Conservation (phyloP, 805 yeast genomes). For the Kazachstania africana region DNA sequence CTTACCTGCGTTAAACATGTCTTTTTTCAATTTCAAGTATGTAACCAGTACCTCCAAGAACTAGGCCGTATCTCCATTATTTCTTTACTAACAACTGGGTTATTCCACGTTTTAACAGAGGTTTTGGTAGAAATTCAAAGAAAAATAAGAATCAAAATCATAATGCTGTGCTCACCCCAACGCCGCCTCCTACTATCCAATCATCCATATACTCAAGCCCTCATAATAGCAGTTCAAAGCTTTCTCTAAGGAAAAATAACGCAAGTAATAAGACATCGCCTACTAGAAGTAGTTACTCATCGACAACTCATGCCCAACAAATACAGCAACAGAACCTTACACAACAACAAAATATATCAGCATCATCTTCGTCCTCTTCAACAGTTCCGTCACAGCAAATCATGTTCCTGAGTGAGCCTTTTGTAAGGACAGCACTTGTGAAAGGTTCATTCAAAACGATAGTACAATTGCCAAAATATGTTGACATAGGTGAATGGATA, state of each 20-base stretch:
- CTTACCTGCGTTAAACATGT: no score
- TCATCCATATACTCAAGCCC: constrained; percentile 27
- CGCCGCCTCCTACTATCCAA: constrained; percentile 12
- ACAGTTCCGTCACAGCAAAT: constrained; percentile 19
- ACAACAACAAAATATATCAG: constrained; percentile 2
- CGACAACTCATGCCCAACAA: constrained; percentile 2
- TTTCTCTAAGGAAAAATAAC: constrained; percentile 33
- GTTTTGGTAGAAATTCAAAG: constrained; percentile 47
- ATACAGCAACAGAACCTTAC: constrained; percentile 2
- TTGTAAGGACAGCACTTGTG: constrained; percentile 84
- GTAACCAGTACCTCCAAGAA: constrained; percentile 2
- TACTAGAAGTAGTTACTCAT: constrained; percentile 5
- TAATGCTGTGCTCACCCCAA: constrained; percentile 4
- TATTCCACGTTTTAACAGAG: constrained; percentile 27
- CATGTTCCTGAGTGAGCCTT: constrained; percentile 81
- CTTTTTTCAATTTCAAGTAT: constrained; percentile 23
- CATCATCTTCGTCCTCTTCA: constrained; percentile 6
- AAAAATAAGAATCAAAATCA: constrained; percentile 30
- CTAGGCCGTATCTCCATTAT: neutral
- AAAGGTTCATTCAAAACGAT: constrained; percentile 95
- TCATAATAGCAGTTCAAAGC: constrained; percentile 33
- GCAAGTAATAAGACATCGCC: constrained; percentile 17
- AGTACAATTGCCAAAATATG: constrained; percentile 89
- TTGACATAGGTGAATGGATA: constrained; percentile 91
- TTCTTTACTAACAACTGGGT: constrained; percentile 7